phyloP scores from a whole-genome alignment of 257 asterid species.

The Solanum piurae region DNA sequence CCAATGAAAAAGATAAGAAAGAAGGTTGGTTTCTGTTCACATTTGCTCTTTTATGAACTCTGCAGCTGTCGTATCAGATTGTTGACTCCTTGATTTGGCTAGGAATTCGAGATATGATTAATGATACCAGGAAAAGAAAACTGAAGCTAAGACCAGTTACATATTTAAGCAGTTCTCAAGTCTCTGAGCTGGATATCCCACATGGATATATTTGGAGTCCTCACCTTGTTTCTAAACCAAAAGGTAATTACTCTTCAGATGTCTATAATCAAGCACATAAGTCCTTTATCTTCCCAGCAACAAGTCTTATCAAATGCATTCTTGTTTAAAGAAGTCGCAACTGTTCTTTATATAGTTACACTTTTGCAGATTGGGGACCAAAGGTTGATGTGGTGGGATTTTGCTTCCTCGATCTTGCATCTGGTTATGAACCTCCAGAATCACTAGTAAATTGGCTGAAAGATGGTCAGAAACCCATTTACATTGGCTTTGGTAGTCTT shows the following conservation, averaged over 20 bases:
- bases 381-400: slow-evolving; percentile 94
- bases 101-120: slow-evolving; percentile 92
- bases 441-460: slow-evolving; percentile 77
- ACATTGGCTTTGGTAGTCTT: slow-evolving; percentile 84
- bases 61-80: slow-evolving; percentile 95
- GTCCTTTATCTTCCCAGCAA: neutral
- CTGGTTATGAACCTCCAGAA: slow-evolving; percentile 82
- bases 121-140: slow-evolving; percentile 82
- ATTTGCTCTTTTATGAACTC: slow-evolving; percentile 18
- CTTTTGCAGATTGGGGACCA: slow-evolving; percentile 93
- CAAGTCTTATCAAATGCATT: neutral
- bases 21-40: neutral
- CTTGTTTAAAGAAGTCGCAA: neutral
- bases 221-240: slow-evolving; percentile 96
- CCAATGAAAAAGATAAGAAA: neutral
- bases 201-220: slow-evolving; percentile 99
- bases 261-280: neutral
- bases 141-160: slow-evolving; percentile 87
- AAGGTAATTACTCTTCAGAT: slow-evolving; percentile 38
- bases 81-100: slow-evolving; percentile 97
- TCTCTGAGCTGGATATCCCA: slow-evolving; percentile 72
- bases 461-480: slow-evolving; percentile 81
- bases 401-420: slow-evolving; percentile 96
- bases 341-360: slow-evolving; percentile 5
- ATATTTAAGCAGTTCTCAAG: slow-evolving; percentile 87